These are phyloP conservation scores for Citrus cavaleriei DNA, from an alignment of 345 rosid species.

Conservation along the genomic window DNA sequence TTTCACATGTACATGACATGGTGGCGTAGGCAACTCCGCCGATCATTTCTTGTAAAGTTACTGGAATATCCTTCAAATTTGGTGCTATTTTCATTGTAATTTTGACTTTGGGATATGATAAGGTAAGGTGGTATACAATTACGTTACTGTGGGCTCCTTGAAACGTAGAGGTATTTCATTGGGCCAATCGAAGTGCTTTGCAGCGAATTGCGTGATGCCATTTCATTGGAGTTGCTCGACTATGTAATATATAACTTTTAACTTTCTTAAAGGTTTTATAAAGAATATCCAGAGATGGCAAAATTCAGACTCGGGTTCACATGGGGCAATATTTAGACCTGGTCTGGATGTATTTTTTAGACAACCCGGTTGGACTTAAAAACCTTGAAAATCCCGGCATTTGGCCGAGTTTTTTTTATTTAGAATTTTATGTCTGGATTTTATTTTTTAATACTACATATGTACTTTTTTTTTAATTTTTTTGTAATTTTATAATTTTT, in stretches of 20 bases:
- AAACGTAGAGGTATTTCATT: not conserved
- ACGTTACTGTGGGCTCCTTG: not conserved
- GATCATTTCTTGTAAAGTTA: not conserved
- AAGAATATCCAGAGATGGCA: too few species aligned
- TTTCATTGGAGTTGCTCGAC: not conserved
- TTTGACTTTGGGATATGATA: not conserved
- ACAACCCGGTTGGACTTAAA: too few species aligned
- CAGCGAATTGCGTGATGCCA: too few species aligned
- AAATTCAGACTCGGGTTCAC: rapidly evolving
- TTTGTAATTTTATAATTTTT: too few species aligned
- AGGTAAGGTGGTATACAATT: not conserved
- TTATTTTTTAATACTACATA: too few species aligned
- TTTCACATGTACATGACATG: not conserved
- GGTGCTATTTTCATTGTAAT: not conserved
- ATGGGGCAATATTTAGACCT: too few species aligned
- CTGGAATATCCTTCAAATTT: not conserved
- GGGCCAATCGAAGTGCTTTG: not conserved
- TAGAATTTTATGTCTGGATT: too few species aligned
- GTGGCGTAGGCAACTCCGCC: slow-evolving; percentile 1
- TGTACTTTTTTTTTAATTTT: too few species aligned
- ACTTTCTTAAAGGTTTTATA: too few species aligned
- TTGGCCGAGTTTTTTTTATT: too few species aligned
- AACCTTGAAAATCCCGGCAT: rapidly evolving
- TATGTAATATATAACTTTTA: too few species aligned
- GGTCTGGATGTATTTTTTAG: too few species aligned